These are phyloP conservation scores for Epichloe gansuensis DNA, from an alignment of 2,329 filamentous ascomycete genomes.

Conservation along the genomic window DNA sequence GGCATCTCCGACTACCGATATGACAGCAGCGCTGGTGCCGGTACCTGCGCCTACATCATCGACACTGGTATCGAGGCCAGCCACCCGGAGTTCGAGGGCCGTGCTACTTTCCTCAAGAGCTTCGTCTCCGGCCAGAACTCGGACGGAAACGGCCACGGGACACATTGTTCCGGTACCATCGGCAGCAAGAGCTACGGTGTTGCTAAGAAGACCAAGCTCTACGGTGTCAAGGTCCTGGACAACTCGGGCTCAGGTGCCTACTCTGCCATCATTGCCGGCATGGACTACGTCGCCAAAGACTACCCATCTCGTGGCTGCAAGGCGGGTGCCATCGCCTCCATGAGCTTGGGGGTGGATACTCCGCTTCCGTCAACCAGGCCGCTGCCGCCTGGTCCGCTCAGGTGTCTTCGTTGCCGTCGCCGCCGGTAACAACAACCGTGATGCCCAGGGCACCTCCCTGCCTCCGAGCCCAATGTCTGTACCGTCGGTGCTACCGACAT, in stretches of 20 bases:
- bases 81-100: constrained; percentile 25
- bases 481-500: constrained; percentile 38
- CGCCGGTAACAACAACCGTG: constrained; percentile 37
- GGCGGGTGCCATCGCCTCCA: constrained; percentile 39
- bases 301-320: constrained; percentile 22
- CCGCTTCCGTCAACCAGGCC: constrained; percentile 36
- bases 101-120: constrained; percentile 20
- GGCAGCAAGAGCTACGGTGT: constrained; percentile 24
- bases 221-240: constrained; percentile 35
- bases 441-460: constrained; percentile 34
- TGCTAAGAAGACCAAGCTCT: constrained; percentile 30
- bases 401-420: constrained; percentile 44
- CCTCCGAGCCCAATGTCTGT: constrained; percentile 34
- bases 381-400: constrained; percentile 31
- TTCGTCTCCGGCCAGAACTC: constrained; percentile 13
- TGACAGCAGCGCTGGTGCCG: constrained; percentile 27
- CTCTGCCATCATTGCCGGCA: constrained; percentile 32
- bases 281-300: constrained; percentile 27
- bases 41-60: constrained; percentile 32
- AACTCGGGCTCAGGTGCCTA: constrained; percentile 18
- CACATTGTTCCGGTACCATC: constrained; percentile 24
- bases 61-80: constrained; percentile 31
- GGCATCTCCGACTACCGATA: constrained; percentile 24
- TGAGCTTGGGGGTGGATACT: constrained; percentile 40
- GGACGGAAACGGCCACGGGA: constrained; percentile 30